Evolutionary conservation across 768 basidiomycete species (phyloP).

Genomic region (Termitomyces sp.): DNA sequence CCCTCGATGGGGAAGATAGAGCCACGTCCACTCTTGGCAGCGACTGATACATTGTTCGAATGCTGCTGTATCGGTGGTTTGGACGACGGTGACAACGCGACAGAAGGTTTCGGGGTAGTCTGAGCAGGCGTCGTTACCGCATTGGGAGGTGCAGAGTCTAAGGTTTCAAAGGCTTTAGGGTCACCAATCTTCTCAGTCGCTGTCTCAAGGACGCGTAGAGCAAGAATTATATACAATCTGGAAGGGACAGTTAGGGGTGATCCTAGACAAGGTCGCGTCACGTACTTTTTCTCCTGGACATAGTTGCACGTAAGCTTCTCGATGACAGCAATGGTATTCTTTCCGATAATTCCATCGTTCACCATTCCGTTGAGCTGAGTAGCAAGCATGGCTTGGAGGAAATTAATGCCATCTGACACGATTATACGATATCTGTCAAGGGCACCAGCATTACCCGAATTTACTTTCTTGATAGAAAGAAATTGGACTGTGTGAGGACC

Average conservation of each 20-base stretch:
- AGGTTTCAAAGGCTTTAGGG: constrained; percentile 28
- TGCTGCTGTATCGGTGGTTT: constrained; percentile 15
- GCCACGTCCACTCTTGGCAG: constrained; percentile 22
- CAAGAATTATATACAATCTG: constrained; percentile 81
- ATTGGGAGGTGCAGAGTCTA: constrained; percentile 20
- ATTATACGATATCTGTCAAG: constrained; percentile 73
- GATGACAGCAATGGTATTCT: constrained; percentile 63
- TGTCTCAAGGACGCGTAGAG: constrained; percentile 48
- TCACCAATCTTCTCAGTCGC: constrained; percentile 71
- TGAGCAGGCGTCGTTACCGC: constrained; percentile 15
- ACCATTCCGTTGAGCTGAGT: constrained; percentile 83
- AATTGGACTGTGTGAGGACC: constrained; percentile 62
- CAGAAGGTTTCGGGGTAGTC: neutral
- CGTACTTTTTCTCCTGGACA: constrained; percentile 80
- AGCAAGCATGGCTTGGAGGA: constrained; percentile 91
- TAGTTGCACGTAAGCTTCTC: constrained; percentile 77
- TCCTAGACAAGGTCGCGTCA: constrained; percentile 9
- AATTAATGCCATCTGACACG: constrained; percentile 83
- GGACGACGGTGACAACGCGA: constrained; percentile 20
- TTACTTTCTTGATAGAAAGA: constrained; percentile 78
- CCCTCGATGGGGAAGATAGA: constrained; percentile 81
- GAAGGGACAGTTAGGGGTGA: neutral
- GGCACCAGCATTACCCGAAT: constrained; percentile 20
- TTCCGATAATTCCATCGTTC: constrained; percentile 52
- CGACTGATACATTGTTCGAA: constrained; percentile 1